Evolutionary conservation across 1,284 basidiomycete species (phyloP).

Genomic region (Apiotrichum akiyoshidainum): DNA sequence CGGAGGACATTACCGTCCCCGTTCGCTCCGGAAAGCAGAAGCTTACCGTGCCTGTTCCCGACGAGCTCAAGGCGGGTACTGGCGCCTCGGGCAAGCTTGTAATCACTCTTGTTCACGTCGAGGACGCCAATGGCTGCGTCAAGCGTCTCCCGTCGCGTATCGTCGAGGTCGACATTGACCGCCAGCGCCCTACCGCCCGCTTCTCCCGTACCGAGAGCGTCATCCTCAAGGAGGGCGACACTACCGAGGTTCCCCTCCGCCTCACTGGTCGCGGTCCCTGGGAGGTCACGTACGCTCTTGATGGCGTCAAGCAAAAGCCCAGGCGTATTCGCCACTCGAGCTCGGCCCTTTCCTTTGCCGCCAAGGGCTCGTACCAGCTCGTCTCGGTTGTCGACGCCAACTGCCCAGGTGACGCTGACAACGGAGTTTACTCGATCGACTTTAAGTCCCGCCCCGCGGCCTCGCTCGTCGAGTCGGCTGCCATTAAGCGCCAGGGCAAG

Average conservation of each 20-base stretch:
- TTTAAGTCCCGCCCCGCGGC: constrained; percentile 55
- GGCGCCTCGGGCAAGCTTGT: constrained; percentile 37
- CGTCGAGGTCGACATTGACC: constrained; percentile 81
- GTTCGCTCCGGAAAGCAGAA: constrained; percentile 58
- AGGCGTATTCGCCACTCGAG: constrained; percentile 64
- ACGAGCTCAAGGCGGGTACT: constrained; percentile 24
- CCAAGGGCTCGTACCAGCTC: constrained; percentile 64
- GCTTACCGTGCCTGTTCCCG: constrained; percentile 37
- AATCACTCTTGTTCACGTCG: constrained; percentile 61
- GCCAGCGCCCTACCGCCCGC: constrained; percentile 79
- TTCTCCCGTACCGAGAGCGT: constrained; percentile 62
- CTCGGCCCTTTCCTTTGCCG: constrained; percentile 63
- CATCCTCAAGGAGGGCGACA: constrained; percentile 72
- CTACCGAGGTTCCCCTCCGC: constrained; percentile 69
- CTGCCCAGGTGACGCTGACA: constrained; percentile 71
- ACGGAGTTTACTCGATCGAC: constrained; percentile 54
- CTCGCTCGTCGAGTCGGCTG: constrained; percentile 35
- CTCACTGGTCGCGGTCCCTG: constrained; percentile 88
- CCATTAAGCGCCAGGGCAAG: constrained; percentile 59
- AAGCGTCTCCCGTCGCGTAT: constrained; percentile 71
- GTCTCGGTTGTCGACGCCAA: constrained; percentile 72
- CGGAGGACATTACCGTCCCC: constrained; percentile 59
- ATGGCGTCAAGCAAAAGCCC: constrained; percentile 55
- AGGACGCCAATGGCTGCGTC: constrained; percentile 85
- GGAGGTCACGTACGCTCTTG: constrained; percentile 69